Evolutionary conservation across 768 basidiomycete genomes (phyloP).

Genomic region (Boletus huronensis): DNA sequence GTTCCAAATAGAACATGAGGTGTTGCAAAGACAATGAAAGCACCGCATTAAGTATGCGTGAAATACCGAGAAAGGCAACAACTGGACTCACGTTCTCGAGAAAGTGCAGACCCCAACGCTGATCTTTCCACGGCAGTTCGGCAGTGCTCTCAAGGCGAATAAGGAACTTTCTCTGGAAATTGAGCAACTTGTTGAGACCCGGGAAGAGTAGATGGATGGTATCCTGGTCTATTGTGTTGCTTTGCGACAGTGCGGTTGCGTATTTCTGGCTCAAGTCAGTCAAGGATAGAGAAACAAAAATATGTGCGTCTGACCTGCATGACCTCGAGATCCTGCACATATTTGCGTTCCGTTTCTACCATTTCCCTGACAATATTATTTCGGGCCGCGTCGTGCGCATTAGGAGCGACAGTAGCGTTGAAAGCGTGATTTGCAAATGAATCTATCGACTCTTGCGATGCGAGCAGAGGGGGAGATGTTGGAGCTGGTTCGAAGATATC

Average conservation of each 20-base stretch:
- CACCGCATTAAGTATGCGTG: conserved; percentile 35
- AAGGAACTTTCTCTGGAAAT: conserved; percentile 93
- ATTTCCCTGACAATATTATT: conserved; percentile 84
- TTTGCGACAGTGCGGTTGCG: conserved; percentile 75
- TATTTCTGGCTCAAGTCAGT: conserved; percentile 64
- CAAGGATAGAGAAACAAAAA: conserved; percentile 1
- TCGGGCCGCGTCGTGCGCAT: conserved; percentile 62
- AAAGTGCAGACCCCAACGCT: conserved; percentile 86
- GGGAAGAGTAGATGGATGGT: conserved; percentile 96
- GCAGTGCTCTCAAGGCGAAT: conserved; percentile 86
- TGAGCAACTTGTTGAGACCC: conserved; percentile 89
- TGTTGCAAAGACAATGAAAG: conserved; percentile 40
- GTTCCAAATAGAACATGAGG: conserved; percentile 29
- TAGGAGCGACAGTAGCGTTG: conserved; percentile 40
- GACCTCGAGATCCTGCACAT: conserved; percentile 93
- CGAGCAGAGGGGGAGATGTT: conserved; percentile 53
- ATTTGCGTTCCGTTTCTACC: conserved; percentile 93
- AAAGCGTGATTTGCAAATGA: conserved; percentile 48
- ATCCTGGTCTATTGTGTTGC: conserved; percentile 87
- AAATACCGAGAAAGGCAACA: conserved; percentile 11
- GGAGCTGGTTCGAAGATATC: conserved; percentile 64
- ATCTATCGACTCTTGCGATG: conserved; percentile 59
- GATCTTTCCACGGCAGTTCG: conserved; percentile 77
- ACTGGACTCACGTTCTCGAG: conserved; percentile 64
- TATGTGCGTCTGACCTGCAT: conserved; percentile 69